phyloP scores from a whole-genome alignment of 2,329 filamentous ascomycete genomes.

The Thelonectria blattea region DNA sequence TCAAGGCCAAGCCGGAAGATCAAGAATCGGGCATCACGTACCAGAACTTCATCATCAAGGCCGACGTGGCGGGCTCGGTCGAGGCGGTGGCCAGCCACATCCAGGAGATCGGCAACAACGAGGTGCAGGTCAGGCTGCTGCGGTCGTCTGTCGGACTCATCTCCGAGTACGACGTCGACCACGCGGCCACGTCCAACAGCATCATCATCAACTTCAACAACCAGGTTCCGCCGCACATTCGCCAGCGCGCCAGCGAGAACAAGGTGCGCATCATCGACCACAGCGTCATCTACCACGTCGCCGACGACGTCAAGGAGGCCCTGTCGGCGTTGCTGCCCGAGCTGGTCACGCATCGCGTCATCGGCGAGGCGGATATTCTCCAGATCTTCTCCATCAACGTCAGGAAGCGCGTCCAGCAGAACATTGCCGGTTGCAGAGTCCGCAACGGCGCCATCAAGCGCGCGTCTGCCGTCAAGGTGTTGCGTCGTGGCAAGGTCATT shows the following conservation, averaged over 20 bases:
- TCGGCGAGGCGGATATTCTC: constrained; percentile 86
- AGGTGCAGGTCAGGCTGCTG: constrained; percentile 79
- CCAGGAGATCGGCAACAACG: constrained; percentile 79
- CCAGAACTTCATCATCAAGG: constrained; percentile 87
- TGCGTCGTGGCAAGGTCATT: constrained; percentile 72
- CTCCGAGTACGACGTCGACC: constrained; percentile 86
- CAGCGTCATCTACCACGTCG: constrained; percentile 82
- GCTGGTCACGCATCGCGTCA: constrained; percentile 70
- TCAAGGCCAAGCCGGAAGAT: constrained; percentile 47
- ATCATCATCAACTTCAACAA: constrained; percentile 89
- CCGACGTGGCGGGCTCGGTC: constrained; percentile 90
- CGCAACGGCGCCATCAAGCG: constrained; percentile 77
- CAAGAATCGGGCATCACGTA: constrained; percentile 53
- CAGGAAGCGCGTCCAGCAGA: constrained; percentile 71
- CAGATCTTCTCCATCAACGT: constrained; percentile 85
- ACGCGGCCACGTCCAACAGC: constrained; percentile 78
- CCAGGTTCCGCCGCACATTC: constrained; percentile 69
- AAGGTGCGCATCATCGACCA: constrained; percentile 83
- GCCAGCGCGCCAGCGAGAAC: constrained; percentile 70
- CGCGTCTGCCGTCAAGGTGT: constrained; percentile 70
- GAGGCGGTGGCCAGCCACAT: constrained; percentile 86
- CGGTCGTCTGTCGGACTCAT: constrained; percentile 79
- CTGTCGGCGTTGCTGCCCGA: constrained; percentile 75
- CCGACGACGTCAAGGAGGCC: constrained; percentile 72
- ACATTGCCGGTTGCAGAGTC: constrained; percentile 87